phyloP scores from a whole-genome alignment of 2,329 filamentous ascomycete genomes.

The Pseudonectria foliicola region DNA sequence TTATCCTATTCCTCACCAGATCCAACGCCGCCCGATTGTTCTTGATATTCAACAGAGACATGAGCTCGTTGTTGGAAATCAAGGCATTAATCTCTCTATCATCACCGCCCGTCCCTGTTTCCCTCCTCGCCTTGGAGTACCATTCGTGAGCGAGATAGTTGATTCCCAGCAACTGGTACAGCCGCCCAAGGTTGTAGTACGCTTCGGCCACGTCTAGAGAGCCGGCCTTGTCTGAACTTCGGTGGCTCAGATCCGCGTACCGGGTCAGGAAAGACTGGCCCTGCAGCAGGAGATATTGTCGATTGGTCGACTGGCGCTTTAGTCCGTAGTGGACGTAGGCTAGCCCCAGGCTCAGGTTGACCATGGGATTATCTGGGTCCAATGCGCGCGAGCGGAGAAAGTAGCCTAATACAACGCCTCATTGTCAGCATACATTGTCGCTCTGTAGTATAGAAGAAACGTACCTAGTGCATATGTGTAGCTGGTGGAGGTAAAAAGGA shows the following conservation, averaged over 20 bases:
- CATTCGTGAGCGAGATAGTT: constrained; percentile 57
- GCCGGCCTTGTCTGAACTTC: not conserved
- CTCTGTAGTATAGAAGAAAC: constrained; percentile 10
- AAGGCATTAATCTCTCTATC: constrained; percentile 22
- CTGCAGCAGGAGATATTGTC: constrained; percentile 81
- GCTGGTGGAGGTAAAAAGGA: constrained; percentile 75
- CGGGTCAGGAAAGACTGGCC: constrained; percentile 67
- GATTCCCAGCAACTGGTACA: constrained; percentile 32
- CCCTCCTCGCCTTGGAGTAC: constrained; percentile 45
- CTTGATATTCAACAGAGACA: constrained; percentile 24
- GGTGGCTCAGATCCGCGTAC: constrained; percentile 20
- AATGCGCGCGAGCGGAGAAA: constrained; percentile 72
- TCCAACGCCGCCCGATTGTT: constrained; percentile 21
- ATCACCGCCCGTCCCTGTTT: constrained; percentile 1
- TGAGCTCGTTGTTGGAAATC: constrained; percentile 26
- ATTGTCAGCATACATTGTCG: not conserved
- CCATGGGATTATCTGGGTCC: constrained; percentile 66
- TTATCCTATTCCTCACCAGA: constrained; percentile 22
- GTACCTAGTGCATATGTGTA: constrained; percentile 75
- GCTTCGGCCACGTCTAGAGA: constrained; percentile 22
- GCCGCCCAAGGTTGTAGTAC: constrained; percentile 32
- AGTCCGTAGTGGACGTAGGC: constrained; percentile 84
- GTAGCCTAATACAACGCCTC: constrained; percentile 49
- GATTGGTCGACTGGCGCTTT: constrained; percentile 83
- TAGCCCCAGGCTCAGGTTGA: constrained; percentile 75